Base-by-base conservation (phyloP, 495 filamentous ascomycete genomes). In the Daldinia bambusicola region DNA sequence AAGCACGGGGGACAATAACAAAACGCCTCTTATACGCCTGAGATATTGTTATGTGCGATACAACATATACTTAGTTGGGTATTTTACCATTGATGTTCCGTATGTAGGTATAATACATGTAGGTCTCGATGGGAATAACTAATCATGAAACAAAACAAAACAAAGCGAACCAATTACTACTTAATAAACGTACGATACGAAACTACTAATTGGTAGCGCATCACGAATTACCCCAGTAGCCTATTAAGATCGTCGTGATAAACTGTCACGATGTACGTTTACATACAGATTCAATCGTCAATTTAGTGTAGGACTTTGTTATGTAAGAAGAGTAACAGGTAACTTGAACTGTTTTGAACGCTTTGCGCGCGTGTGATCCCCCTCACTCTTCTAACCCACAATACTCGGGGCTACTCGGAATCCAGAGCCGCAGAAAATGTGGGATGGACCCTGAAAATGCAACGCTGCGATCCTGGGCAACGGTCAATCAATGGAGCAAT, bases 381-480 rank as follows among this genome's bases (percentile, higher is more conserved):
- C 57, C 68, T 70, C 41, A 64, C 53, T 20, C 10, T 63, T 60
- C 32, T 41, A 53, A 26, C 26, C 57, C 55, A 63, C 30, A 26
- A 26, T 2, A 60, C 41, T 72, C 70, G 70, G 65, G 61, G 65
- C 61, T 66, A 58, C 37, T 65, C 65, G 70, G 70, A 34, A 69
- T 72, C 70, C 61, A 65, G 65, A 72, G 70, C 70, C 70, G 66
- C 65, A 65, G 70, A 51, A 69, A 66, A 69, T 55, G 61, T 65
- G 66, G 65, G 70, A 72, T 69, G 70, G 70, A 69, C 70, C 70
- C 70, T 72, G 70, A 72, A 72, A 72, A 72, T 72, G 14, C 51
- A 22, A 72, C 70, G 16, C 34, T 68, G 41, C 6, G 43, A 65
- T 65, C 64, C 70, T 67, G 41, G 64, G 34, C 43, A 38, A 56